Base-by-base conservation (phyloP, 306 rosid genomes). In the Prunus armeniaca region DNA sequence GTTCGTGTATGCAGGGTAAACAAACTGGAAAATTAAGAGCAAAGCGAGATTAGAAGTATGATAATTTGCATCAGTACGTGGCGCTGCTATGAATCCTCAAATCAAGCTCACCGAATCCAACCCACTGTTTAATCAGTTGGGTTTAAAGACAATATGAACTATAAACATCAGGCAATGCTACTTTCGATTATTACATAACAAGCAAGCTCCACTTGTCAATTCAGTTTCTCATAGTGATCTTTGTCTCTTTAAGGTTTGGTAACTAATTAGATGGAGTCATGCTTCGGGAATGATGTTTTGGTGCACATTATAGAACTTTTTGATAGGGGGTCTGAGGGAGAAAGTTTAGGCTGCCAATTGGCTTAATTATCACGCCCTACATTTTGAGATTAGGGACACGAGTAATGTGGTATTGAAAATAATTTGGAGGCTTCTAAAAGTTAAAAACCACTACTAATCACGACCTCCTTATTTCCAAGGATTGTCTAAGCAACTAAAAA, bases 1-100 rank as follows among this genome's bases (percentile, higher is more conserved):
- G 67, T 87, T 71, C 52, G 82, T 75, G 80, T 87, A 93, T 24
- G 90, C 85, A 81, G 96, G 92, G 81, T 87, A 73, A 74, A 93
- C 89, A 69, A 82, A 65, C 98, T 93, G 93, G 52, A 82, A 77
- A 84, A 74, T 74, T 71, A 83, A 84, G 24, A 50, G 2, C 24
- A 45, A 65, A 57, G 18, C 5, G 17, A 63, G 15, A 54, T 57
- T 63, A 64, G 14, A 22, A 12, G 12, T 13, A 58, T 13, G 32
- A 28, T 20, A 12, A 56, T 8, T 12, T 2, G 3, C 65, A 60
- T 60, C 30, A 24, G 12, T 12, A 14, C 38, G 38, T 32, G 38
- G 38, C 38, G 8, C 17, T 24, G 32, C 18, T 0, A 25, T 7
- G 0, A 3, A 25, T 60, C 24, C 30, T 24, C 65, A 25, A 60